Conservation (phyloP, 495 filamentous ascomycete species). For the Talaromyces nanjingensis region DNA sequence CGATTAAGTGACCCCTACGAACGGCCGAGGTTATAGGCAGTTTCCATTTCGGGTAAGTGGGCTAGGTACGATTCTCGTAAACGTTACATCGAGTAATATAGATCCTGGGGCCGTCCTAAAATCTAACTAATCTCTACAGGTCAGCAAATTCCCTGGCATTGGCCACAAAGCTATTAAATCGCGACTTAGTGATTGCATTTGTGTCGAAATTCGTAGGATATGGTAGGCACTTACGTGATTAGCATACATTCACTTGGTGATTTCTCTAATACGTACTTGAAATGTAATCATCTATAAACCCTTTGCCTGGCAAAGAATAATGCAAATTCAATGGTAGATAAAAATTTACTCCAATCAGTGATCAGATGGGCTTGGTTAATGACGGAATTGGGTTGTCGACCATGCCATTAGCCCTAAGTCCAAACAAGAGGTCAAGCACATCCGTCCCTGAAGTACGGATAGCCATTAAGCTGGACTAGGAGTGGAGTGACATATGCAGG, state of each 20-base stretch:
- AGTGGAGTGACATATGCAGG: neutral
- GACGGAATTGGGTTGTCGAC: neutral
- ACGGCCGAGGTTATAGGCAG: neutral
- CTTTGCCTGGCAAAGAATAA: neutral
- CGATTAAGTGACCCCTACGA: neutral
- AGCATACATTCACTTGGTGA: neutral
- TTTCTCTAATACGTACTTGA: too few relatives aligned
- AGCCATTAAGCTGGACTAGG: neutral
- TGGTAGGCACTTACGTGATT: neutral
- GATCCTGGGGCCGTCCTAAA: neutral
- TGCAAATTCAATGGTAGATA: neutral
- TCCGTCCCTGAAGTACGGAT: neutral
- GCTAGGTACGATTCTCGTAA: neutral
- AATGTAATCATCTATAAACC: neutral
- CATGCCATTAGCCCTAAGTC: neutral
- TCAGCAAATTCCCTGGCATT: neutral
- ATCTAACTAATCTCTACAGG: neutral
- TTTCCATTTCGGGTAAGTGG: neutral
- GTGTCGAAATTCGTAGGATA: neutral
- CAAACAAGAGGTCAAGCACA: neutral
- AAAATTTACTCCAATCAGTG: neutral
- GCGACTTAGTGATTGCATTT: neutral
- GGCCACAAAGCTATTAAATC: neutral
- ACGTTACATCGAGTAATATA: neutral
- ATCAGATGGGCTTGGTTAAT: neutral